Evolutionary conservation across 2,329 filamentous ascomycete species (phyloP).

Genomic region (Fusarium pilosicola): DNA sequence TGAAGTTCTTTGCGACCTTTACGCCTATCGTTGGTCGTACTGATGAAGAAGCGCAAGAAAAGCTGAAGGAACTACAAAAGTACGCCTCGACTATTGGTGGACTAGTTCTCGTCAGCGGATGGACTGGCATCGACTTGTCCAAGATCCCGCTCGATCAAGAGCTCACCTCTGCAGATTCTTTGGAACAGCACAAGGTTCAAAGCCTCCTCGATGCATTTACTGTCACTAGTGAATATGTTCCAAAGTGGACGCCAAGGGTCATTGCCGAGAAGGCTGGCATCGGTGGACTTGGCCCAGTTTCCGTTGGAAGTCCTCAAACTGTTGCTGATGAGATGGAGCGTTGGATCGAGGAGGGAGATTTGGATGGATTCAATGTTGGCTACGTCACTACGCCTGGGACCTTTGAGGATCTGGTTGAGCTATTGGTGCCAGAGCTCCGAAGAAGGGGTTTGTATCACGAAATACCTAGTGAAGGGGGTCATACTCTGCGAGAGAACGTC

Average conservation of each 20-base stretch:
- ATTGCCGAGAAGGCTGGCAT: constrained; percentile 55
- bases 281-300: constrained; percentile 52
- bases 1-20: constrained; percentile 66
- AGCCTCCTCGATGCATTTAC: constrained; percentile 61
- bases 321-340: constrained; percentile 58
- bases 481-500: constrained; percentile 67
- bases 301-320: constrained; percentile 52
- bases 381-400: constrained; percentile 56
- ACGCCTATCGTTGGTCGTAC: constrained; percentile 61
- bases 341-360: constrained; percentile 55
- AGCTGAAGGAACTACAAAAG: constrained; percentile 61
- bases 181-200: constrained; percentile 62
- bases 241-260: constrained; percentile 57
- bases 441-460: constrained; percentile 44
- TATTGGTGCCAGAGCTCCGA: constrained; percentile 46
- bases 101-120: constrained; percentile 65
- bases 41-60: constrained; percentile 63
- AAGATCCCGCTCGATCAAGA: constrained; percentile 67
- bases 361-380: constrained; percentile 55
- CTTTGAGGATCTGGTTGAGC: constrained; percentile 48
- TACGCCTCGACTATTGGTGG: constrained; percentile 65
- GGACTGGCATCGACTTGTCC: constrained; percentile 69
- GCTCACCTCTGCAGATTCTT: constrained; percentile 63
- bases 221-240: constrained; percentile 55
- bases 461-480: constrained; percentile 45